Base-by-base conservation (phyloP, 306 rosid genomes). In the Crotalaria pallida region DNA sequence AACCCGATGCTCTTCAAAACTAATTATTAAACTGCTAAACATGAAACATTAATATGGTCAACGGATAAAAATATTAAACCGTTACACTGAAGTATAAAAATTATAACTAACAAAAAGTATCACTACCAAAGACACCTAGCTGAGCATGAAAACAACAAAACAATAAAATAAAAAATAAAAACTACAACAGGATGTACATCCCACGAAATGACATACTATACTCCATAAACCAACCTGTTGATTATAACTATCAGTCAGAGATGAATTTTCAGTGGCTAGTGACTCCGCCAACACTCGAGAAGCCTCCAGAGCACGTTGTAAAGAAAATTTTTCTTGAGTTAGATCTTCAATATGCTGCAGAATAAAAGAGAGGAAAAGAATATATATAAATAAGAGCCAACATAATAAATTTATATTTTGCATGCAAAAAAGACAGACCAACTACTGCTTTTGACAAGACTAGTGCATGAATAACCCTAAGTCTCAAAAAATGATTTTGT, bases 281-380 rank as follows among this genome's bases (percentile, higher is more conserved):
- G 97, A 91, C 84, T 91, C 97, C 1, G 96, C 88, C 59, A 95
- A 78, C 51, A 78, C 69, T 81, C 76, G 89, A 24, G 97, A 86
- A 79, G 96, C 88, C 41, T 91, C 97, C 33, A 95, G 86, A 79
- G 86, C 96, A 29, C 93, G 89, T 87, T 95, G 97, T 74, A 91
- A 63, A 44, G 99, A 89, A 76, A 91, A 95, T 13, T 95, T 95
- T 58, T 95, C 97, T 76, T 87, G 92, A 0, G 99, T 95, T 80
- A 95, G 75, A 83, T 95, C 99, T 83, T 95, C 99, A 82, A 91
- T 95, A 82, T 95, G 92, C 99, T 95, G 89, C 80, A 76, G 41
- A 38, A 69, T 38, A 56, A 59, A 41, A 65, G 51, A 65, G 10
- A 26, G 11, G 43, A 16, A 55, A 48, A 74, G 18, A 1, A 10